A percentile compares a stretch with the other conserved stretches of the same genome.
Evolutionary conservation across 2,329 filamentous ascomycete species (phyloP).

Genomic region (Pestalotiopsis sp.): DNA sequence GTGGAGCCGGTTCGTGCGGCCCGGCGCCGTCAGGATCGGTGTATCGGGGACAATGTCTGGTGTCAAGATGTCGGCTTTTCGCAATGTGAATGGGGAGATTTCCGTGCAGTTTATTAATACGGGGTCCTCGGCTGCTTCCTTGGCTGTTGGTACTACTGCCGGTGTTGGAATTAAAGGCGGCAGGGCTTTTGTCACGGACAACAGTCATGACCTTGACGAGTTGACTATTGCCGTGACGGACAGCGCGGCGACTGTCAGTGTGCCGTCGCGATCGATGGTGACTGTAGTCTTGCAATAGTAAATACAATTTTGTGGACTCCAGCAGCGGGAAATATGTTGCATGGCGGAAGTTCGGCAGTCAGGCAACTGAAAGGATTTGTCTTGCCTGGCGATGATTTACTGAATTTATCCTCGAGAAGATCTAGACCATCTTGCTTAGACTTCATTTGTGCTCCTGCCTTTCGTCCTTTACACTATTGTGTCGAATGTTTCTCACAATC

Average conservation of each 20-base stretch:
- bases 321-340: not conserved
- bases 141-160: constrained; percentile 14
- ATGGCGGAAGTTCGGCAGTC: not conserved
- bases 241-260: constrained; percentile 15
- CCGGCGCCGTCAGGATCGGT: constrained; percentile 17
- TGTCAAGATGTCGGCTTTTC: constrained; percentile 9
- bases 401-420: too few relatives aligned
- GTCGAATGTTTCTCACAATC: too few relatives aligned
- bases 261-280: constrained; percentile 20
- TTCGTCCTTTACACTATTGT: too few relatives aligned
- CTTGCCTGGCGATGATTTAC: too few relatives aligned
- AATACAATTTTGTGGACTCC: not conserved
- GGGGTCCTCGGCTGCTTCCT: constrained; percentile 13
- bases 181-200: constrained; percentile 20
- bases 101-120: constrained; percentile 17
- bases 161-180: constrained; percentile 14
- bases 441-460: too few relatives aligned
- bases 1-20: constrained; percentile 18
- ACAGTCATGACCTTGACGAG: constrained; percentile 19
- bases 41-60: constrained; percentile 15
- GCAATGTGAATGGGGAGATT: not conserved
- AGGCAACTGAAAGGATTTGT: too few relatives aligned
- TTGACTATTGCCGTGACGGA: constrained; percentile 11
- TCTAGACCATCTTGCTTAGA: too few relatives aligned
- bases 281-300: constrained; percentile 17